phyloP scores from a whole-genome alignment of 2,329 filamentous ascomycete species.

The Aspergillus neoniger region DNA sequence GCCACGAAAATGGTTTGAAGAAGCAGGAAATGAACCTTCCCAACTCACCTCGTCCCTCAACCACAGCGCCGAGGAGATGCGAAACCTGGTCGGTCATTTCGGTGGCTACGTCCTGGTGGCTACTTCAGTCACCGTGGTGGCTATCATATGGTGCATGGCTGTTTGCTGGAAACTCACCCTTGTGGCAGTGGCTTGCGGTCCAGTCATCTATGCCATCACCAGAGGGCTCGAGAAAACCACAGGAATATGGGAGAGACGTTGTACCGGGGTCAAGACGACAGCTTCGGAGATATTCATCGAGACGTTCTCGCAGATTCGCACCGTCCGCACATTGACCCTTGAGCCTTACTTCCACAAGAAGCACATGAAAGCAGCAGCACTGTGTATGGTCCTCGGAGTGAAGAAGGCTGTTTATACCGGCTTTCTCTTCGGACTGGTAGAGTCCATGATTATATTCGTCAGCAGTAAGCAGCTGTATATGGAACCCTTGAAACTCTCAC shows the following conservation, averaged over 20 bases:
- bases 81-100: conserved; percentile 78
- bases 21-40: conserved; percentile 63
- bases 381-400: conserved; percentile 63
- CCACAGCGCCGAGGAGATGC: conserved; percentile 82
- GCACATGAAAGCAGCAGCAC: conserved; percentile 55
- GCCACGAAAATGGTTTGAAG: conserved; percentile 76
- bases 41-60: conserved; percentile 73
- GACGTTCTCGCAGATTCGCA: conserved; percentile 74
- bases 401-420: conserved; percentile 68
- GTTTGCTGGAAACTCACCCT: conserved; percentile 80
- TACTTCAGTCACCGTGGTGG: conserved; percentile 65
- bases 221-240: conserved; percentile 66
- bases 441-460: conserved; percentile 70
- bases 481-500: not conserved
- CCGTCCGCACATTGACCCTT: conserved; percentile 73
- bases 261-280: conserved; percentile 63
- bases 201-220: conserved; percentile 67
- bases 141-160: conserved; percentile 71
- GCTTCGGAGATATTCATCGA: conserved; percentile 69
- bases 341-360: conserved; percentile 71
- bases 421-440: conserved; percentile 73
- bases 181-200: conserved; percentile 69
- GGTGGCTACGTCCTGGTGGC: conserved; percentile 69
- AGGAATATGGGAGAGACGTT: conserved; percentile 70
- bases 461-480: conserved; percentile 47